Percentiles rank a stretch among this genome's conserved stretches.
Conservation (phyloP, 225 moss, liverwort and hornwort species). For the Sphagnum tenellum region DNA sequence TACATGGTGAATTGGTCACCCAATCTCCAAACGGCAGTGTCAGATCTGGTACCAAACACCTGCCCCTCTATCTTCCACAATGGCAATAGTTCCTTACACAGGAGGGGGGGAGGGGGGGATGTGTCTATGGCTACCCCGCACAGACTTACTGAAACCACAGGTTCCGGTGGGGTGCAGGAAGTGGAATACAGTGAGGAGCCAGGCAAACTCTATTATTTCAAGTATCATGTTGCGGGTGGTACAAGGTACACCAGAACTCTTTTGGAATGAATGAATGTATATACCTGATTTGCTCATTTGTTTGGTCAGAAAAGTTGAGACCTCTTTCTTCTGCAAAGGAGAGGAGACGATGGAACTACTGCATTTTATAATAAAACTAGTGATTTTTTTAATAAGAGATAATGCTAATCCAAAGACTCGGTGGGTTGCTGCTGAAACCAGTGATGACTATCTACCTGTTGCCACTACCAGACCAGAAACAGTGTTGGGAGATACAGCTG, state of each 20-base stretch:
- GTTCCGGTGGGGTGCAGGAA: constrained; percentile 28
- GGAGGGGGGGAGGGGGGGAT: no score
- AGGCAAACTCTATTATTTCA: constrained; percentile 74
- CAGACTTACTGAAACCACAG: no score
- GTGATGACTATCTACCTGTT: constrained; percentile 79
- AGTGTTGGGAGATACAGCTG: constrained; percentile 78
- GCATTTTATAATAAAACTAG: no score
- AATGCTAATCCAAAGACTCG: no score
- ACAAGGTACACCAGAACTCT: constrained; percentile 23
- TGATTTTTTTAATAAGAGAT: no score
- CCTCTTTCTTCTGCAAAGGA: no score
- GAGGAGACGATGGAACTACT: no score
- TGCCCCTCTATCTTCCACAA: no score
- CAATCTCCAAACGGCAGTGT: constrained; percentile 82
- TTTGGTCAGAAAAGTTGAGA: no score
- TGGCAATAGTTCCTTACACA: no score
- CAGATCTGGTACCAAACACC: constrained; percentile 51
- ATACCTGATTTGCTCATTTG: neutral
- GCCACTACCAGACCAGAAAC: constrained; percentile 93
- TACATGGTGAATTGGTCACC: constrained; percentile 98
- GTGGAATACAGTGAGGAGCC: constrained; percentile 78
- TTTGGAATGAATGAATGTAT: neutral
- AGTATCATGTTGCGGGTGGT: constrained; percentile 78
- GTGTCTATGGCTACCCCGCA: no score
- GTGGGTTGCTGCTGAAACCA: constrained; percentile 14